Evolutionary conservation across 768 basidiomycete species (phyloP).

Genomic region (Serendipita sp.): DNA sequence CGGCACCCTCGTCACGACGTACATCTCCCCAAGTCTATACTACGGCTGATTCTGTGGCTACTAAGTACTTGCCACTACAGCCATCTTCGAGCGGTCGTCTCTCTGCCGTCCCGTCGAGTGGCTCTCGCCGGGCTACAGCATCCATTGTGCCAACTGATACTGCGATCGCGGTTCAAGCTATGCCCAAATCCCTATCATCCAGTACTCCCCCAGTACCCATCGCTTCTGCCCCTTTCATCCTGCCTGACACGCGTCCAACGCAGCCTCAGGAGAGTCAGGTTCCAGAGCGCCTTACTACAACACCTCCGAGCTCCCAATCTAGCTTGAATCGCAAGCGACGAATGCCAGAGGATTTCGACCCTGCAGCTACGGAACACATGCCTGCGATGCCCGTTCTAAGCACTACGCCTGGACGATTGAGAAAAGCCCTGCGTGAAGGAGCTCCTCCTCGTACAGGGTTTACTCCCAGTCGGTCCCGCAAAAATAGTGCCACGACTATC

Average conservation of each 20-base stretch:
- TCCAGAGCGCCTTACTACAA: not conserved
- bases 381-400: constrained; percentile 2
- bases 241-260: not conserved
- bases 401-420: not conserved
- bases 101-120: not conserved
- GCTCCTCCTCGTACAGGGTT: not conserved
- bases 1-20: not conserved
- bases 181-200: not conserved
- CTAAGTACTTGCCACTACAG: not conserved
- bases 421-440: constrained; percentile 3
- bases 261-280: no score
- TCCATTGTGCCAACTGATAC: not conserved
- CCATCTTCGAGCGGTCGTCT: not conserved
- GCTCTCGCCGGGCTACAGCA: not conserved
- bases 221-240: not conserved
- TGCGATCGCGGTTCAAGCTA: not conserved
- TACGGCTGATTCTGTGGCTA: not conserved
- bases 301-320: not conserved
- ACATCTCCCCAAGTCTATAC: not conserved
- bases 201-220: not conserved
- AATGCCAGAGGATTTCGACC: constrained; percentile 2
- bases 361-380: not conserved
- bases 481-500: not conserved
- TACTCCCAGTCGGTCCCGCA: constrained; percentile 1
- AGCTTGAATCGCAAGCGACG: not conserved